Evolutionary conservation across 768 basidiomycete species (phyloP), one percentile per base, ranked within the genome.

Genomic region (Leucosporidium yakuticum): DNA sequence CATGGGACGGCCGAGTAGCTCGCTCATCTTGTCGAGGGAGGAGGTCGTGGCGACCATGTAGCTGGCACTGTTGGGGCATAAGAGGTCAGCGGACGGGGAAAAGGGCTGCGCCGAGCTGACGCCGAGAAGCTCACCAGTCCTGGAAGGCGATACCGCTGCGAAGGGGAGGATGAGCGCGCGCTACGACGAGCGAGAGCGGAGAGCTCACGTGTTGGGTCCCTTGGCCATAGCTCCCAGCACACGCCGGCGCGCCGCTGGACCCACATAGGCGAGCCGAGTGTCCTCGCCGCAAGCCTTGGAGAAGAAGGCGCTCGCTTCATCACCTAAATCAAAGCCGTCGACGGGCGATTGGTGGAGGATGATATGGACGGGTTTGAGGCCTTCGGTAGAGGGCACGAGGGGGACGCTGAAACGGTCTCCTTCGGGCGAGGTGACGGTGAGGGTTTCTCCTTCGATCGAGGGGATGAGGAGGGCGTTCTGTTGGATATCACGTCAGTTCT

Each of bases 391-490:
- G 11, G 64, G 64, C 2, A 4, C 1, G 14, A 65, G 64, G 1
- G 58, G 36, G 7, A 25, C n/a, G 2, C 47, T 29, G 50, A 44
- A 53, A 0, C 32, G 2, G 9, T 3, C 1, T 19, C 36, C 49
- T 23, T 25, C 25, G 20, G 64, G 27, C 1, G 57, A 15, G 36
- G 64, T n/a, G 25, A 65, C 14, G 58, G 58, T 60, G 4, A 65
- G 39, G 27, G 58, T 59, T 19, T 12, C 32, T 0, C 5, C 29
- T 32, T 36, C 49, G 49, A 65, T 59, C 21, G 27, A n/a, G 14
- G 58, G 64, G 3, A 50, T 49, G 36, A 65, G 49, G 49, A 60
- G 36, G 2, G 57, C 20, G 58, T 65, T 49, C 64, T 65, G 64
- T 27, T 23, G 11, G 32, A 7, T 0, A 12, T 17, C 5, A 14